A percentile compares a stretch with the other conserved stretches of the same genome.
Evolutionary conservation across 768 basidiomycete genomes (phyloP).

Genomic region (Boletales sp.): DNA sequence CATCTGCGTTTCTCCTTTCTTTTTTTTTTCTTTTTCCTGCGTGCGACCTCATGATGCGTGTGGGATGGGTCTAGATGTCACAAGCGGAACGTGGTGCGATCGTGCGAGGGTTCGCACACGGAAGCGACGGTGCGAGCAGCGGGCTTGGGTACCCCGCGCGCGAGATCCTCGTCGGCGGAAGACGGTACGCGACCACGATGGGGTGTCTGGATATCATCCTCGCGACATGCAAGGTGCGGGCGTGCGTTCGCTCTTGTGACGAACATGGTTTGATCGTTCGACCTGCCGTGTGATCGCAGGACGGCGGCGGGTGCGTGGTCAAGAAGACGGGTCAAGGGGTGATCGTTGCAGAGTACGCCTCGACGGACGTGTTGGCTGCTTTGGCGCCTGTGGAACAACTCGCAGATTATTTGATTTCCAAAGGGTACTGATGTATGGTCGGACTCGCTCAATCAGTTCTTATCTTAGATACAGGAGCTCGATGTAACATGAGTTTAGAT

Average conservation of each 20-base stretch:
- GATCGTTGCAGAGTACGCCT: constrained; percentile 22
- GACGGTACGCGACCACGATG: constrained; percentile 26
- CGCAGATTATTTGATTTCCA: constrained; percentile 21
- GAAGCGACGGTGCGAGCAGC: too few relatives aligned
- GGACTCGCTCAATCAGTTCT: too few relatives aligned
- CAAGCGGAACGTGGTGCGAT: constrained; percentile 18
- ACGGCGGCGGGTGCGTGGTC: constrained; percentile 23
- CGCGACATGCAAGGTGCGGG: constrained; percentile 17
- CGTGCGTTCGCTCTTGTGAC: too few relatives aligned
- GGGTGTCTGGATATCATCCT: constrained; percentile 24
- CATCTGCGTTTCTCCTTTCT: too few relatives aligned
- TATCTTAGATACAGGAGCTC: too few relatives aligned
- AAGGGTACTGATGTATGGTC: constrained; percentile 23
- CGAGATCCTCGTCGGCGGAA: constrained; percentile 21
- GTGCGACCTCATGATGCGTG: too few relatives aligned
- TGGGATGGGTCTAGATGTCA: constrained; percentile 22
- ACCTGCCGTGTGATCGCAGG: constrained; percentile 1
- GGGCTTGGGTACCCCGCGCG: constrained; percentile 16
- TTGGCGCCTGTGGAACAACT: constrained; percentile 20
- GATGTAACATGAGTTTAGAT: too few relatives aligned
- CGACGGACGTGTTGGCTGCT: constrained; percentile 6
- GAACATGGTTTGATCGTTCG: too few relatives aligned
- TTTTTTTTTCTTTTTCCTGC: too few relatives aligned
- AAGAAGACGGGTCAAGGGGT: constrained; percentile 25
- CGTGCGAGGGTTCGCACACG: constrained; percentile 17